Percentiles rank a stretch among this genome's conserved stretches.
Evolutionary conservation across 352 stramenopile genomes (phyloP).

Genomic region (Phytopythium vexans): DNA sequence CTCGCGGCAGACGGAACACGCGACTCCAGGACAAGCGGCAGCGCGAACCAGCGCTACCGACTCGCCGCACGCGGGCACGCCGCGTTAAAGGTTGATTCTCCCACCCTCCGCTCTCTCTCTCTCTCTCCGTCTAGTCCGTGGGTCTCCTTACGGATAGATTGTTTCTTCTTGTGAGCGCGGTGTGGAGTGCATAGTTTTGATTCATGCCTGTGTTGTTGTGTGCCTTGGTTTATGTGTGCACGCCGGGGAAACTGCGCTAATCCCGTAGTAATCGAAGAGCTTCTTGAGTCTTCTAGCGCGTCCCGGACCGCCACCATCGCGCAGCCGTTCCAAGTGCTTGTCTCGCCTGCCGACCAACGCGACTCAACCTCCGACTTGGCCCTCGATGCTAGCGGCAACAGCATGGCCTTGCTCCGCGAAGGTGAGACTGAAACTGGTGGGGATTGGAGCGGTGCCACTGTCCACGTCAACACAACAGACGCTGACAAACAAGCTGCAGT

Average conservation of each 20-base stretch:
- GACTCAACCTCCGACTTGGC: constrained; percentile 2
- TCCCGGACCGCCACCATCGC: constrained; percentile 15
- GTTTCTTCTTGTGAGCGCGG: constrained; percentile 4
- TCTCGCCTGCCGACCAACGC: constrained; percentile 6
- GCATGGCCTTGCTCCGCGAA: too few species aligned
- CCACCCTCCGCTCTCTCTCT: constrained; percentile 19
- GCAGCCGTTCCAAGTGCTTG: constrained; percentile 14
- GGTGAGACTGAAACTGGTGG: too few species aligned
- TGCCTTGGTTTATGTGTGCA: constrained; percentile 23
- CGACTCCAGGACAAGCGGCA: constrained; percentile 24
- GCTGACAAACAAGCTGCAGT: too few species aligned
- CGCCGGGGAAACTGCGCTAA: constrained; percentile 24
- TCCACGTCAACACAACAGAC: too few species aligned
- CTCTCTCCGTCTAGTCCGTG: constrained; percentile 13
- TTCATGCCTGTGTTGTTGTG: constrained; percentile 26
- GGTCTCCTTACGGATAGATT: constrained; percentile 9
- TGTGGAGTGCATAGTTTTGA: constrained; percentile 42
- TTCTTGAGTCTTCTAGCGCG: constrained; percentile 39
- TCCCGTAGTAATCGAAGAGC: constrained; percentile 57
- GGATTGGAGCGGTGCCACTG: too few species aligned
- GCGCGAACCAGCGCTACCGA: constrained; percentile 9
- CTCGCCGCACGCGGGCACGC: constrained; percentile 33
- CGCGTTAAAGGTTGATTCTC: constrained; percentile 64
- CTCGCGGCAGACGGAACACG: constrained; percentile 16
- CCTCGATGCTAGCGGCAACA: neutral